Percentiles rank a stretch among this genome's conserved stretches.
phyloP scores from a whole-genome alignment of 2,329 filamentous ascomycete genomes.

The Amauroascus verrucosus region DNA sequence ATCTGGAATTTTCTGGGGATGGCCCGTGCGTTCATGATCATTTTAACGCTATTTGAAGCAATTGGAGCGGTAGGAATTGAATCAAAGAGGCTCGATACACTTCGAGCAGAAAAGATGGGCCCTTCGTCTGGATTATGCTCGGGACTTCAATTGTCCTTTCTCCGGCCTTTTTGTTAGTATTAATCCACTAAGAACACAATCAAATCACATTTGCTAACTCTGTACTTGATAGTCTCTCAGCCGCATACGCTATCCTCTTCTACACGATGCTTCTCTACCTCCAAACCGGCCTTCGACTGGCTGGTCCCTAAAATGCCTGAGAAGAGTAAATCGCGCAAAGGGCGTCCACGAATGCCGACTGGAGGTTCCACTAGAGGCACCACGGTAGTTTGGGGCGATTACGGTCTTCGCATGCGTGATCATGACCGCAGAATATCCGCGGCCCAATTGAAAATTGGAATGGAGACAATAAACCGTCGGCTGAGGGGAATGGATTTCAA shows the following conservation, averaged over 20 bases:
- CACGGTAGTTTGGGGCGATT: slow-evolving; percentile 93
- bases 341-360: slow-evolving; percentile 74
- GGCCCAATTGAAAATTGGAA: slow-evolving; percentile 74
- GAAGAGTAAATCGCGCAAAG: slow-evolving; percentile 80
- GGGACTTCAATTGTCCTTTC: slow-evolving; percentile 27
- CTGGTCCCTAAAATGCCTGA: slow-evolving; percentile 71
- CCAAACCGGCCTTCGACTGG: slow-evolving; percentile 56
- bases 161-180: slow-evolving; percentile 28
- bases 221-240: slow-evolving; percentile 16
- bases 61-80: background rate
- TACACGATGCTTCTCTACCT: slow-evolving; percentile 62
- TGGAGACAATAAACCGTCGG: slow-evolving; percentile 83
- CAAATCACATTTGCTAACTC: slow-evolving; percentile 17
- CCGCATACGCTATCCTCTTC: slow-evolving; percentile 27
- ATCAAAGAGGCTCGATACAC: background rate
- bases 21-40: slow-evolving; percentile 3
- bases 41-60: background rate
- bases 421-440: slow-evolving; percentile 86
- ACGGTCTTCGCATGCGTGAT: slow-evolving; percentile 84
- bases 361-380: slow-evolving; percentile 88
- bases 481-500: slow-evolving; percentile 86
- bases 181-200: background rate
- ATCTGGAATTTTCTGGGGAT: background rate
- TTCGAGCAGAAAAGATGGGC: slow-evolving; percentile 22
- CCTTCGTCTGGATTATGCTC: slow-evolving; percentile 29